Base-by-base conservation (phyloP, 352 stramenopile species). In the Globisporangium acanthophoron region DNA sequence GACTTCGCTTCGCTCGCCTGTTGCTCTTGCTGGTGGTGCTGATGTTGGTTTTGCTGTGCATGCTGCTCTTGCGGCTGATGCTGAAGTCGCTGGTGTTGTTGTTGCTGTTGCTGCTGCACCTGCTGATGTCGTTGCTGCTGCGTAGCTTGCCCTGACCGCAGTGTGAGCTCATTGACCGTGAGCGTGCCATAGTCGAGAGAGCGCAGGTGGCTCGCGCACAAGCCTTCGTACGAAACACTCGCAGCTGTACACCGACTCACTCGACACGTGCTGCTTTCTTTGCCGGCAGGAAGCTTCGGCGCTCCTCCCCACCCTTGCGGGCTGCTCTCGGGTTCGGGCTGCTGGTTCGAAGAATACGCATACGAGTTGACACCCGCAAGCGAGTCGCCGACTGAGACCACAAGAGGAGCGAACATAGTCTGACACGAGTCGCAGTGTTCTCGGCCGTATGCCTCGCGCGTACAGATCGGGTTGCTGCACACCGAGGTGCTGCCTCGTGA, bases 391-490 rank as follows among this genome's bases (percentile, higher is more conserved):
- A 78, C 77, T 2, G 76, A 73, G 18, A 81, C 69, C 5, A 75
- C 65, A 46, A 87, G 60, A 21, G 75, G 75, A 13, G 75, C 73
- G 40, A 87, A 88, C 39, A 90, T 69, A 40, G 60, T 73, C 59
- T 85, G 77, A 48, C 80, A 90, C 1, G 66, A 65, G 12, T 85
- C 77, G 39, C 80, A 90, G 45, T 80, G 85, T 44, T 87, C 77
- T 5, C 68, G 66, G 0, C 74, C 75, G 55, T 78, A 85, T 21
- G 71, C 77, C 40, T 85, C 69, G 20, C 73, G 69, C 37, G 67
- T 62, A 54, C 80, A 90, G 24, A 85, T 86, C 37, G 70, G 70
- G 52, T 88, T 90, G 39, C 56, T 78, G 55, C 80, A 90, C 29
- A 58, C 20, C 20, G 53, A 44, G 5, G 39, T 43, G 33, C 27